These are phyloP conservation scores for Fomitopsis palustris DNA, from an alignment of 1,284 basidiomycete genomes.

Conservation along the genomic window DNA sequence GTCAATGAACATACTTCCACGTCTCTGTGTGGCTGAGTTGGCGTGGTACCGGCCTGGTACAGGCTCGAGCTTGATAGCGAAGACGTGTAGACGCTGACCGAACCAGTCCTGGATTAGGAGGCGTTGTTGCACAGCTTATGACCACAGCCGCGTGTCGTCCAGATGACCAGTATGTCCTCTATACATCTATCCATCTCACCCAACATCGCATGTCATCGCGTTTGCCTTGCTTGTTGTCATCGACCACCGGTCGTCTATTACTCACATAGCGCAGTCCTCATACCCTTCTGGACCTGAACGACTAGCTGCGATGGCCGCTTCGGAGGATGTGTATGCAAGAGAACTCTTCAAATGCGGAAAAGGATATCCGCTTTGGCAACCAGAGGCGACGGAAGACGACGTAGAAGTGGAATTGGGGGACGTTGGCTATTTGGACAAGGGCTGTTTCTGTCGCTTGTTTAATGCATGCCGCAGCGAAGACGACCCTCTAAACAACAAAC, in stretches of 20 bases:
- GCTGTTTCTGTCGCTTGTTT: constrained; percentile 19
- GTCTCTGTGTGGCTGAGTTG: too few relatives aligned
- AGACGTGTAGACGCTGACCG: neutral
- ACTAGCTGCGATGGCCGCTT: neutral
- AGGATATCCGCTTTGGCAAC: constrained; percentile 22
- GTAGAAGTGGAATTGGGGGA: constrained; percentile 19
- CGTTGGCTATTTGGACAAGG: constrained; percentile 19
- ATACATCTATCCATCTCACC: neutral
- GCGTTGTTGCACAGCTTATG: neutral
- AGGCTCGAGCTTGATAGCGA: too few relatives aligned
- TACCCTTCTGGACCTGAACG: neutral
- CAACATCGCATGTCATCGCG: neutral
- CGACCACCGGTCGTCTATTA: neutral
- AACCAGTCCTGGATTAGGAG: neutral
- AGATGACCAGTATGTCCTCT: neutral
- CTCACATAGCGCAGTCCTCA: neutral
- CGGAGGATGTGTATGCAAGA: constrained; percentile 17
- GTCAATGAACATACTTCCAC: too few relatives aligned
- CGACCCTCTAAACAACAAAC: constrained; percentile 4
- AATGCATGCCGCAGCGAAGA: constrained; percentile 6
- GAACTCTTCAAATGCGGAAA: constrained; percentile 13
- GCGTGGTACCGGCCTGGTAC: too few relatives aligned
- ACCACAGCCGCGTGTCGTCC: constrained; percentile 1
- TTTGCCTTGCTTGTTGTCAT: neutral
- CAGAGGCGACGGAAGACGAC: constrained; percentile 11